These are phyloP conservation scores for Agrocybe praecox DNA, from an alignment of 768 basidiomycete species.

Conservation along the genomic window DNA sequence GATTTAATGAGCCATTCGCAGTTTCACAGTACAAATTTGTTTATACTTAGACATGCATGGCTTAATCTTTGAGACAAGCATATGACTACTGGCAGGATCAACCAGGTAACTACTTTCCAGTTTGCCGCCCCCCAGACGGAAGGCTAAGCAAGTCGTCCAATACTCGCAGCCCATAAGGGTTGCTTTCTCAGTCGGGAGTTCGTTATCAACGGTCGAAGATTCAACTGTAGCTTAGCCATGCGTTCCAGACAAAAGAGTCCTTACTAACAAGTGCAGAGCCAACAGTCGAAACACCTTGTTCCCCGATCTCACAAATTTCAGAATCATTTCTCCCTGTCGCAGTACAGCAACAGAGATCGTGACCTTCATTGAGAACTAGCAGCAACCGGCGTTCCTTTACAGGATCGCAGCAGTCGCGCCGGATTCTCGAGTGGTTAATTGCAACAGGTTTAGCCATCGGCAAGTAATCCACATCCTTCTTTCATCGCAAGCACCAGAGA, in stretches of 20 bases:
- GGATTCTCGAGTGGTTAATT: slow-evolving; percentile 38
- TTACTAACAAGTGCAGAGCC: slow-evolving; percentile 22
- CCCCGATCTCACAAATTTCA: slow-evolving; percentile 50
- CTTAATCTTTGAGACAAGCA: slow-evolving; percentile 86
- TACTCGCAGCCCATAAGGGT: slow-evolving; percentile 17
- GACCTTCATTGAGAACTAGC: slow-evolving; percentile 40
- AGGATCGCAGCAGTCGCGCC: slow-evolving; percentile 28
- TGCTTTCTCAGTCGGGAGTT: slow-evolving; percentile 26
- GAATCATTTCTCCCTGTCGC: slow-evolving; percentile 27
- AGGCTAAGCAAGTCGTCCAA: slow-evolving; percentile 8
- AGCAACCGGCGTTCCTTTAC: slow-evolving; percentile 27
- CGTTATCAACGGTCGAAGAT: slow-evolving; percentile 24
- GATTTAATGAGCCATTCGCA: slow-evolving; percentile 84
- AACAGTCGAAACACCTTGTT: slow-evolving; percentile 40
- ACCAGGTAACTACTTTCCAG: slow-evolving; percentile 72
- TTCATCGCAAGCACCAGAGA: slow-evolving; percentile 28
- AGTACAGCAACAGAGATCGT: slow-evolving; percentile 33
- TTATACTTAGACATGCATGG: slow-evolving; percentile 84
- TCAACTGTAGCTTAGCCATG: slow-evolving; percentile 17
- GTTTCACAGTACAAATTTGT: slow-evolving; percentile 73
- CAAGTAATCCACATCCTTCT: slow-evolving; percentile 40
- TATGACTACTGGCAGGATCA: slow-evolving; percentile 86
- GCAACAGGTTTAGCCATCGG: slow-evolving; percentile 41
- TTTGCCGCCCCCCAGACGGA: neutral
- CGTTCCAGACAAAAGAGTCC: slow-evolving; percentile 5